Evolutionary conservation across 441 rosid genomes (phyloP).

Genomic region (Syzygium syzygioides): DNA sequence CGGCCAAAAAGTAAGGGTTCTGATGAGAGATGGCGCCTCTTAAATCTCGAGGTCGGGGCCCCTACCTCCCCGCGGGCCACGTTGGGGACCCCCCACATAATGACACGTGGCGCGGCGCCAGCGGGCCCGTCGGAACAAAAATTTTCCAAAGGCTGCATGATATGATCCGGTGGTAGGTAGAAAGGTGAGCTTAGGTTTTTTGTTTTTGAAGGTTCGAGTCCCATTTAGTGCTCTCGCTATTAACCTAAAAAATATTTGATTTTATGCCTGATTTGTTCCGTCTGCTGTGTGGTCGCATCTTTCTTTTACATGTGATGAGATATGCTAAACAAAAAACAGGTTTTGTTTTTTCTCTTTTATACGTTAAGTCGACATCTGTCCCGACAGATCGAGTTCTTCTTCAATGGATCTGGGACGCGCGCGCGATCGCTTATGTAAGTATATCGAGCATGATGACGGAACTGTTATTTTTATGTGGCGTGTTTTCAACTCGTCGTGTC

Average conservation of each 20-base stretch:
- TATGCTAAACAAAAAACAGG: neutral
- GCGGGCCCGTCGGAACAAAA: neutral
- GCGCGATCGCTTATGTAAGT: neutral
- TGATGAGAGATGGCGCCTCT: neutral
- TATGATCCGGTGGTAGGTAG: neutral
- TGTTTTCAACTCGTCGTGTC: too few relatives aligned
- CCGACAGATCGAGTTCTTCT: too few relatives aligned
- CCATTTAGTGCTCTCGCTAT: too few relatives aligned
- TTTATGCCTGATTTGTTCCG: neutral
- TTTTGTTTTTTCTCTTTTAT: too few relatives aligned
- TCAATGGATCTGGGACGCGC: rapidly evolving
- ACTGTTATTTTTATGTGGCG: too few relatives aligned
- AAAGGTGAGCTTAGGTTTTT: neutral
- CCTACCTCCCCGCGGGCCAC: too few relatives aligned
- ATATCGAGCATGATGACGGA: neutral
- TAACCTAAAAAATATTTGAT: neutral
- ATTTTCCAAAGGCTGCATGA: neutral
- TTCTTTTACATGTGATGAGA: neutral
- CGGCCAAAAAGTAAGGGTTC: neutral
- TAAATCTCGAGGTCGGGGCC: neutral
- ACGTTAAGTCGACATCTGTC: too few relatives aligned
- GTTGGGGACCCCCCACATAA: neutral
- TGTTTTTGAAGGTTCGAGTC: neutral
- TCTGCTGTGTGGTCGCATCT: neutral
- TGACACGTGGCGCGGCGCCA: neutral